These are phyloP conservation scores for Juncus inflexus DNA, from an alignment of 176 grass and related monocot species.

Conservation along the genomic window DNA sequence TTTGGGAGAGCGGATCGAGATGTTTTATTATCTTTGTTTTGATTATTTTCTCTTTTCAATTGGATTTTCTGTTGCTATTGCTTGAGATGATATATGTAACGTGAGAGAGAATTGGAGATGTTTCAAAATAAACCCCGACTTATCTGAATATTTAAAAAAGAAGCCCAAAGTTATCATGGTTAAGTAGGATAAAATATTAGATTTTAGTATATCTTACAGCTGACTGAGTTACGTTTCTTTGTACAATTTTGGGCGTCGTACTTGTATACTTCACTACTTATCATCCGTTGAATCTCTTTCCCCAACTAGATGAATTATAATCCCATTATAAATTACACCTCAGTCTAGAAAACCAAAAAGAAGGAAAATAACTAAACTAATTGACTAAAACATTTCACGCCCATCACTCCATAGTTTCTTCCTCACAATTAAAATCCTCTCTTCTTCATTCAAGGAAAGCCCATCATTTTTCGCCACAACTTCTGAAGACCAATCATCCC, in stretches of 20 bases:
- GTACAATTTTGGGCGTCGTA: slow-evolving; percentile 17
- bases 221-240: neutral
- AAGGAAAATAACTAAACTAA: neutral
- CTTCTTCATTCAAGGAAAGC: slow-evolving; percentile 32
- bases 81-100: slow-evolving; percentile 1
- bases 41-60: neutral
- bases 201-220: neutral
- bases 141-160: neutral
- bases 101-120: neutral
- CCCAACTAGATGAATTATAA: too few species aligned
- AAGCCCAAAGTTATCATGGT: too few species aligned
- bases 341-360: slow-evolving; percentile 1
- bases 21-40: neutral
- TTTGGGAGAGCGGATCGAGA: neutral
- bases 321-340: slow-evolving; percentile 19
- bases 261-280: neutral
- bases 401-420: slow-evolving; percentile 50
- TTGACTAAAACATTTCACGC: slow-evolving; percentile 24
- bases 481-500: slow-evolving; percentile 63
- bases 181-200: too few species aligned
- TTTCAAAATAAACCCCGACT: neutral
- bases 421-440: slow-evolving; percentile 59
- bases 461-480: slow-evolving; percentile 47
- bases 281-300: neutral
- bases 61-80: neutral